Evolutionary conservation across 805 yeast species (phyloP).

Genomic region (Candida ipomoeae): DNA sequence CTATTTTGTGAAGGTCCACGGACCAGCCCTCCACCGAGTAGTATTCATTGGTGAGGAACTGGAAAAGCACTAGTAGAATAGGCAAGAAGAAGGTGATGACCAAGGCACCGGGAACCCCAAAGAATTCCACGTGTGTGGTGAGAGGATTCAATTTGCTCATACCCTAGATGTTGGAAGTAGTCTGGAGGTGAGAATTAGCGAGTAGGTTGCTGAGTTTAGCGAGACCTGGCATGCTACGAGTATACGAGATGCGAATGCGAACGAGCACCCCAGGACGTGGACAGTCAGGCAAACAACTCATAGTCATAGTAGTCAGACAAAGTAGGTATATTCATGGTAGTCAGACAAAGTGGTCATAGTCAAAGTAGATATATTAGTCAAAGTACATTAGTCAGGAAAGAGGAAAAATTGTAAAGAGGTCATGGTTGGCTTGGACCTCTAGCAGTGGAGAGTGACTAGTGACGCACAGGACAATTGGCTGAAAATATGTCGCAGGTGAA

Average conservation of each 20-base stretch:
- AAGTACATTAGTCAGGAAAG: no score
- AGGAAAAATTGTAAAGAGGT: no score
- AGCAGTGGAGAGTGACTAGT: no score
- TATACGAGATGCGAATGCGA: conserved; percentile 2
- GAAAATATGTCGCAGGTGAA: background rate
- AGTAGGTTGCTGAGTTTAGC: background rate
- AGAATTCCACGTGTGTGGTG: conserved; percentile 70
- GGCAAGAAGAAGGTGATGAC: conserved; percentile 68
- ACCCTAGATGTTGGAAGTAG: no score
- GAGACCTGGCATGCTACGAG: background rate
- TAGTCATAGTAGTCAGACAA: no score
- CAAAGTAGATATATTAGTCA: no score
- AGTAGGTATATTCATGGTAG: no score
- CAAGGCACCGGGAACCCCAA: conserved; percentile 72
- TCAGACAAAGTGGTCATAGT: no score
- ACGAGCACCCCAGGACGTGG: background rate
- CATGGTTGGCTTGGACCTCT: no score
- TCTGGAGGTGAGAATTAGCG: no score
- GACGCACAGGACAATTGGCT: background rate
- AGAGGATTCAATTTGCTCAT: conserved; percentile 56
- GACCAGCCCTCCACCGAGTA: conserved; percentile 49
- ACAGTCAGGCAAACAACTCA: no score
- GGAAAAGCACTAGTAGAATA: conserved; percentile 51
- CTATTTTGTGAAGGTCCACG: conserved; percentile 38
- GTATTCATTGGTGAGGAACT: conserved; percentile 56